Evolutionary conservation across 306 rosid species (phyloP), one percentile per base, ranked within the genome.

Genomic region (Prunus fruticosa): DNA sequence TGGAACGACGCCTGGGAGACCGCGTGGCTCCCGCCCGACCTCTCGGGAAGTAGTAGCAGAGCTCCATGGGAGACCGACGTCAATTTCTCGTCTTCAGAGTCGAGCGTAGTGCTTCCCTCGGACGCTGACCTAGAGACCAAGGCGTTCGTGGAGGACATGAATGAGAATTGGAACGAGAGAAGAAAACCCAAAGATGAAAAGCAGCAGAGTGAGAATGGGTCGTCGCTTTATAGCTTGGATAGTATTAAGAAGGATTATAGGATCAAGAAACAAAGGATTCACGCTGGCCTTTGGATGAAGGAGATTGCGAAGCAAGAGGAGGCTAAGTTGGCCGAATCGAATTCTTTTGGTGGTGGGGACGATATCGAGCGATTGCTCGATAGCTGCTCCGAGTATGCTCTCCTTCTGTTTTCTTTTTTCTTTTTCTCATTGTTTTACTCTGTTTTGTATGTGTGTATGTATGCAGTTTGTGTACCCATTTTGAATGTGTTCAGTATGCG

Each of bases 1-100:
- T 95, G 97, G 98, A 95, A 95, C 27, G 92, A 90, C 30, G 89
- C 98, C 0, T 95, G 98, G 98, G 98, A 95, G 67, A 81, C 95
- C 1, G 95, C 98, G 30, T 95, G 98, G 98, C 82, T 95, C 1
- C 98, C 98, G 19, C 96, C 90, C 63, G 97, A 92, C 64, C 80
- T 90, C 27, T 81, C 87, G 18, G 84, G 86, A 8, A 88, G 80
- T 79, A 49, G 75, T 38, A 30, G 61, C 32, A 86, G 88, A 27
- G 87, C 96, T 19, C 93, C 97, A 20, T 95, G 97, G 98, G 97
- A 95, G 81, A 54, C 62, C 19, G 98, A 90, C 56, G 93, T 89
- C 51, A 89, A 84, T 75, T 91, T 89, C 80, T 30, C 82, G 7
- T 78, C 93, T 9, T 61, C 76, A 7, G 86, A 76, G 16, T 75